phyloP scores from a whole-genome alignment of 2,329 filamentous ascomycete species.

The Fusarium gaditjirri region DNA sequence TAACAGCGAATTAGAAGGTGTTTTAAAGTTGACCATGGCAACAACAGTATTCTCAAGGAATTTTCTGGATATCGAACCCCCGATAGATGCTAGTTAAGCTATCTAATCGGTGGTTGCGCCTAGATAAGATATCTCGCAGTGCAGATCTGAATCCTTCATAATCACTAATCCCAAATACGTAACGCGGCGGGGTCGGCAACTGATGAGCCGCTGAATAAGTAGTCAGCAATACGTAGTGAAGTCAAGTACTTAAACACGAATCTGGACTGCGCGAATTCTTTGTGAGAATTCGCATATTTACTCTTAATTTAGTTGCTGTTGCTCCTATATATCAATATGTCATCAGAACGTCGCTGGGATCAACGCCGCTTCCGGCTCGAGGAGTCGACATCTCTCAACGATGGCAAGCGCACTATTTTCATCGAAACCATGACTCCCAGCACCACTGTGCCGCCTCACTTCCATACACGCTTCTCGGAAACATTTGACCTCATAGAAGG shows the following conservation, averaged over 20 bases:
- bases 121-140: not conserved
- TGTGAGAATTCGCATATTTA: accelerated
- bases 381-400: not conserved
- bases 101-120: not conserved
- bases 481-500: not conserved
- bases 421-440: conserved; percentile 11
- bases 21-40: not conserved
- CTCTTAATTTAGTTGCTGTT: accelerated
- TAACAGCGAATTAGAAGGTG: too few relatives aligned
- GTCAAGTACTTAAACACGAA: not conserved
- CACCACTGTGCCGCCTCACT: not conserved
- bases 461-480: not conserved
- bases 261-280: not conserved
- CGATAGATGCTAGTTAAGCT: not conserved
- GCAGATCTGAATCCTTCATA: not conserved
- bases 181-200: not conserved
- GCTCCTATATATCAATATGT: accelerated
- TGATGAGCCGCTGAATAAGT: not conserved
- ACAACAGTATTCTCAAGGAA: not conserved
- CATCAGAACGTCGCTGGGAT: conserved; percentile 11
- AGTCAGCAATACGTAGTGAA: not conserved
- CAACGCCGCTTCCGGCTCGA: conserved; percentile 8
- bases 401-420: conserved; percentile 3
- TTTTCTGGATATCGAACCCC: too few relatives aligned
- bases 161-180: not conserved